Percentiles rank a stretch among this genome's conserved stretches.
These are phyloP conservation scores for Cercospora brassicicola DNA, from an alignment of 2,329 filamentous ascomycete species.

Conservation along the genomic window DNA sequence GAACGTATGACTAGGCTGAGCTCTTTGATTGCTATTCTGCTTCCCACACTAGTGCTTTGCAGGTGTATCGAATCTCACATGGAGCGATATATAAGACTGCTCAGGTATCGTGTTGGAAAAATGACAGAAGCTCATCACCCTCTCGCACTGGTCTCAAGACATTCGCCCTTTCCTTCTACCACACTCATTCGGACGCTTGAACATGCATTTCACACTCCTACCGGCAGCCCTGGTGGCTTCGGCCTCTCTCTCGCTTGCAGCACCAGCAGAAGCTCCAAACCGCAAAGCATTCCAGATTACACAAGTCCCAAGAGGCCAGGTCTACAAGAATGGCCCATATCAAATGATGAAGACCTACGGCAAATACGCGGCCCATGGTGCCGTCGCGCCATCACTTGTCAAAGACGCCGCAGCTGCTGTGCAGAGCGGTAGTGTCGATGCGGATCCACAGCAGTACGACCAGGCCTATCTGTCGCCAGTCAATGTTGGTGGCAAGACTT, in stretches of 20 bases:
- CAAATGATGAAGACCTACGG: slow-evolving; percentile 44
- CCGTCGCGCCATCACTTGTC: slow-evolving; percentile 32
- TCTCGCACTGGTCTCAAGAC: neutral
- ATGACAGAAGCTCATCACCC: neutral
- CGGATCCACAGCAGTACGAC: slow-evolving; percentile 44
- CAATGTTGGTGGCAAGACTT: slow-evolving; percentile 60
- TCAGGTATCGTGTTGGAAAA: slow-evolving; percentile 8
- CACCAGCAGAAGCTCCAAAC: slow-evolving; percentile 30
- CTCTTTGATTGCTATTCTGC: slow-evolving; percentile 30
- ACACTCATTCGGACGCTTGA: slow-evolving; percentile 21
- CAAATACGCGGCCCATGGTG: slow-evolving; percentile 40
- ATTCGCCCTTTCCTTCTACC: slow-evolving; percentile 15
- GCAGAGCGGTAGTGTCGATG: slow-evolving; percentile 43
- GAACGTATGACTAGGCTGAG: slow-evolving; percentile 26
- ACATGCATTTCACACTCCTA: slow-evolving; percentile 34
- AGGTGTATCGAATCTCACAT: neutral
- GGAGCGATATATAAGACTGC: slow-evolving; percentile 18
- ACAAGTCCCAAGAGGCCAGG: slow-evolving; percentile 35
- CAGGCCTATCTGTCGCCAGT: slow-evolving; percentile 55
- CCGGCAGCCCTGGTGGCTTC: slow-evolving; percentile 35
- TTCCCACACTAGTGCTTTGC: slow-evolving; percentile 19
- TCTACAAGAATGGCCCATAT: slow-evolving; percentile 42
- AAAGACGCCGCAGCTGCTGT: slow-evolving; percentile 39
- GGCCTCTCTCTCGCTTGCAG: slow-evolving; percentile 33
- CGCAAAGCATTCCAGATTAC: slow-evolving; percentile 33